Conservation (phyloP, 108 stramenopile species). For the Mediolabrus comicus region DNA sequence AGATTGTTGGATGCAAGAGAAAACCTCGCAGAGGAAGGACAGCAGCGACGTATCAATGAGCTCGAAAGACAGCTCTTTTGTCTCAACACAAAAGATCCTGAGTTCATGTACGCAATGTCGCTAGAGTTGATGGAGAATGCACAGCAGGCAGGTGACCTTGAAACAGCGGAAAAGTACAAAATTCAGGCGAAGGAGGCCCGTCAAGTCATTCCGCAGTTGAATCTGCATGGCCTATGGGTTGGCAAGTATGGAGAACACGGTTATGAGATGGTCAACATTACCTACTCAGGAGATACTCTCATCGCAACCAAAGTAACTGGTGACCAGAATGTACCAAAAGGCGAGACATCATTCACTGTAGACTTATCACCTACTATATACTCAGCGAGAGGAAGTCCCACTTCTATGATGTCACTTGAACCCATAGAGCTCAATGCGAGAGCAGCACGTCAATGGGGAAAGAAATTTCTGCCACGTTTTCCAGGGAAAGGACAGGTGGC, state of each 20-base stretch:
- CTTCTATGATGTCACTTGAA: constrained; percentile 32
- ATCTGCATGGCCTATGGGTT: constrained; percentile 78
- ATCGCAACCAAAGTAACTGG: constrained; percentile 78
- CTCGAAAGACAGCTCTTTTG: constrained; percentile 48
- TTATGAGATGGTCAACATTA: constrained; percentile 85
- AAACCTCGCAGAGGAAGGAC: background rate
- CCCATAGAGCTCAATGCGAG: constrained; percentile 66
- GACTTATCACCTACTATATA: constrained; percentile 49
- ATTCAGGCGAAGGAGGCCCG: constrained; percentile 51
- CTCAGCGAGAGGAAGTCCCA: background rate
- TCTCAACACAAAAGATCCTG: constrained; percentile 65
- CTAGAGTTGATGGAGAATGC: constrained; percentile 50
- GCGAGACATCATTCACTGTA: constrained; percentile 68
- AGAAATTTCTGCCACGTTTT: constrained; percentile 59
- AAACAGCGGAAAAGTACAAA: constrained; percentile 26
- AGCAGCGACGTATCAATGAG: constrained; percentile 24
- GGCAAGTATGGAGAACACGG: constrained; percentile 77
- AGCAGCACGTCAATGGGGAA: constrained; percentile 70
- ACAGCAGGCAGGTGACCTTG: constrained; percentile 24
- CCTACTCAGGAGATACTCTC: constrained; percentile 63
- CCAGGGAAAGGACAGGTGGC: constrained; percentile 72
- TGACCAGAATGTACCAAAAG: constrained; percentile 67
- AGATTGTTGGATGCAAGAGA: background rate
- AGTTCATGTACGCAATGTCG: constrained; percentile 60
- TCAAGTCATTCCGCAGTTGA: constrained; percentile 60